phyloP scores from a whole-genome alignment of 2,329 filamentous ascomycete genomes.

The Sporothrix sp. region DNA sequence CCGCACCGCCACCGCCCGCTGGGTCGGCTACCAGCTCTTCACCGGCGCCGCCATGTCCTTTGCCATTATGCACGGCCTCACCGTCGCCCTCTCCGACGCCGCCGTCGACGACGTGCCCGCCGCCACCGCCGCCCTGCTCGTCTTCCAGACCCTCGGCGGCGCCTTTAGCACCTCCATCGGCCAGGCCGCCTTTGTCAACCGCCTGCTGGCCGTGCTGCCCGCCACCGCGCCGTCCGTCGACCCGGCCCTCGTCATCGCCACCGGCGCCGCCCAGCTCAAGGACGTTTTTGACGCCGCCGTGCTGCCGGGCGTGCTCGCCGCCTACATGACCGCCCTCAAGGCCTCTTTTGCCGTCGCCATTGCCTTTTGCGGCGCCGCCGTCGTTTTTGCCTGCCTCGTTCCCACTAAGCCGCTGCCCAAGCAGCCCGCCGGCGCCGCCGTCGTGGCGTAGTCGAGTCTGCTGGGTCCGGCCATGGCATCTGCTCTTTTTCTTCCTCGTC shows the following conservation, averaged over 20 bases:
- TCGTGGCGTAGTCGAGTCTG: too few species aligned
- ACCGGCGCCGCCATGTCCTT: conserved; percentile 5
- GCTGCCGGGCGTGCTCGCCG: conserved; percentile 39
- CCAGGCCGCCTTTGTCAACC: conserved; percentile 11
- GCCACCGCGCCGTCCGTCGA: conserved; percentile 16
- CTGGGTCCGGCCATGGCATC: too few species aligned
- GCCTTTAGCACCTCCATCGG: conserved; percentile 26
- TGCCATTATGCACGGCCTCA: conserved; percentile 33
- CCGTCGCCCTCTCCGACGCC: conserved; percentile 39
- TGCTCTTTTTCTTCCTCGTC: too few species aligned
- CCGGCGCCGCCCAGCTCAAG: conserved; percentile 41
- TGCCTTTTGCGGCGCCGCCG: not conserved
- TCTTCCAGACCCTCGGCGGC: conserved; percentile 55
- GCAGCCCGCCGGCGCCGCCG: too few species aligned
- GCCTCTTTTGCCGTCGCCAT: conserved; percentile 18
- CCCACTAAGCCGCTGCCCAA: not conserved
- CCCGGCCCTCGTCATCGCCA: conserved; percentile 20
- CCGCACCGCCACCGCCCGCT: conserved; percentile 23
- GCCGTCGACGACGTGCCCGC: conserved; percentile 27
- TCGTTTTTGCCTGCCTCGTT: not conserved
- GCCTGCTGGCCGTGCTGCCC: conserved; percentile 17
- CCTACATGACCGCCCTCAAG: conserved; percentile 41
- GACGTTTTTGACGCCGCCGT: conserved; percentile 32
- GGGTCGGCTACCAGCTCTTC: conserved; percentile 28
- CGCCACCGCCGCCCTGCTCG: conserved; percentile 33